These are phyloP conservation scores for Prunus campanulata DNA, from an alignment of 306 rosid genomes.

Conservation along the genomic window DNA sequence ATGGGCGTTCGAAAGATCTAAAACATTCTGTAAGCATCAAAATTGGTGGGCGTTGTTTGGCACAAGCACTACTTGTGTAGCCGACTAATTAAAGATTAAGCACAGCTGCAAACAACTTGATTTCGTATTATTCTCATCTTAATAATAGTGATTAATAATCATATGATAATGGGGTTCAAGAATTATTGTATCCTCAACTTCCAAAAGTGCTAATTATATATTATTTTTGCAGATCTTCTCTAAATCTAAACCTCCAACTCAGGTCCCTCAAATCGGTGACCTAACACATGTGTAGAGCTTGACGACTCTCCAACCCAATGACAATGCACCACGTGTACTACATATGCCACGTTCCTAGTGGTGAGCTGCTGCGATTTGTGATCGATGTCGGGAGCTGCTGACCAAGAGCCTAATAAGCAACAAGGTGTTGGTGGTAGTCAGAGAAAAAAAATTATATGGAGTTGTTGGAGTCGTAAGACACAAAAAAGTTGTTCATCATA, in stretches of 20 bases:
- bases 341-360: not conserved
- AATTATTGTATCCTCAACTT: not conserved
- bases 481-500: too few species aligned
- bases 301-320: not conserved
- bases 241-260: not conserved
- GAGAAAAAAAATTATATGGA: too few species aligned
- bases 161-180: not conserved
- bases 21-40: conserved; percentile 10
- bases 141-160: not conserved
- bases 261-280: not conserved
- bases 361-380: not conserved
- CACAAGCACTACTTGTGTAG: not conserved
- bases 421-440: not conserved
- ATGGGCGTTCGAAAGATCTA: not conserved
- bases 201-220: not conserved
- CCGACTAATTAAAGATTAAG: not conserved
- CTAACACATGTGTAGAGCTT: not conserved
- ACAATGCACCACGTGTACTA: not conserved
- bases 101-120: not conserved
- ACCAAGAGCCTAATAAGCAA: not conserved
- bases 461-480: too few species aligned
- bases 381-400: not conserved
- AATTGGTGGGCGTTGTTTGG: conserved; percentile 5
- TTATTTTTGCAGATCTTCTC: not conserved
- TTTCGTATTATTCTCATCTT: not conserved